Base-by-base conservation (phyloP, 768 basidiomycete genomes). In the Termitomyces sp. region DNA sequence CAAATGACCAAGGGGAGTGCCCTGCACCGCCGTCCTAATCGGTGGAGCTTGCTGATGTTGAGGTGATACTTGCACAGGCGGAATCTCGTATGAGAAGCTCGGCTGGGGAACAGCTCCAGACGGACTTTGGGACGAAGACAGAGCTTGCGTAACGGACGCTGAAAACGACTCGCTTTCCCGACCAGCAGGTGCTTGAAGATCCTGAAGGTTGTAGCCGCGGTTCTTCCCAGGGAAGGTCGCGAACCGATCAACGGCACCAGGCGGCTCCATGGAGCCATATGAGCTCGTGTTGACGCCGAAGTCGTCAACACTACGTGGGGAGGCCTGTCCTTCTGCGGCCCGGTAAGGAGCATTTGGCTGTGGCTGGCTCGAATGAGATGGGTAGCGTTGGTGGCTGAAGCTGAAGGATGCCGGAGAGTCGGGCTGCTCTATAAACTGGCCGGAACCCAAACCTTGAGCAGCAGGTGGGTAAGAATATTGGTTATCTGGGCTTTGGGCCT, bases 201-300 rank as follows among this genome's bases (percentile, higher is more conserved):
- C 76, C 32, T 70, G 62, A 23, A 71, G 66, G 5, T 69, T 61
- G 30, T 63, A 62, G 9, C 60, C 61, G 49, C 67, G 62, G 55
- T 69, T 67, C 57, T 81, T 77, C 17, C 79, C 76, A 0, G 86
- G 88, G 70, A 89, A 82, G 1, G 89, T 90, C 25, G 84, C 83
- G 63, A 88, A 89, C 16, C 83, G 76, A 0, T 79, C 79, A 1
- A 78, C 79, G 10, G 63, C 61, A 28, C 64, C 64, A 3, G 63
- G 56, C 2, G 58, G 58, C 16, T 70, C 68, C 3, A 66, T 57
- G 0, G 62, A 54, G 16, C 68, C 66, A 11, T 63, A 43, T 7
- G 62, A 58, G n/a, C 54, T 55, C 17, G 61, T 52, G 28, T 66
- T 68, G n/a, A 73, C 63, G 19, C 73, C 78, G 53, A 78, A 76